These are phyloP conservation scores for Halteria grandinella DNA, from an alignment of 73 alveolate genomes.

Conservation along the genomic window DNA sequence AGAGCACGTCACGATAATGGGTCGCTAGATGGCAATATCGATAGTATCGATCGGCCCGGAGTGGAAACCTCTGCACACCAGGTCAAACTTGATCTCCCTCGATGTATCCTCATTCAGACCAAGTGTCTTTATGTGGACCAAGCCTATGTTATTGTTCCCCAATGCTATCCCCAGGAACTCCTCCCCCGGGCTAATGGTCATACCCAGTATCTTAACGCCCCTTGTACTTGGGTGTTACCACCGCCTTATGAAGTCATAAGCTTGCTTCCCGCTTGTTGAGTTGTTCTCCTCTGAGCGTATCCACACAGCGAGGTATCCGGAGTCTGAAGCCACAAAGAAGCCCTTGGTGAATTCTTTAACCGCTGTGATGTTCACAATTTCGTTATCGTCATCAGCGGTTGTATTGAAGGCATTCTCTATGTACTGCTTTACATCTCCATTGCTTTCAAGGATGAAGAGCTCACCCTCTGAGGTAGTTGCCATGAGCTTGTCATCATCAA, in stretches of 20 bases:
- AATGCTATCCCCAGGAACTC: constrained; percentile 92
- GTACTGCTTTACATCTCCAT: constrained; percentile 71
- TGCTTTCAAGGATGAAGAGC: constrained; percentile 75
- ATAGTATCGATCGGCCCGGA: constrained; percentile 90
- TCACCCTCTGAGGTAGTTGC: constrained; percentile 85
- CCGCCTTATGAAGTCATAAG: constrained; percentile 69
- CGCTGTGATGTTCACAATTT: constrained; percentile 36
- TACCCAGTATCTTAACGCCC: constrained; percentile 65
- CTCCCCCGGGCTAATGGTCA: constrained; percentile 86
- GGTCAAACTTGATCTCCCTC: constrained; percentile 92
- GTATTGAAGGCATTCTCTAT: constrained; percentile 74
- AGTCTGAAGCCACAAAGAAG: constrained; percentile 79
- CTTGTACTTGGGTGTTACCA: constrained; percentile 66
- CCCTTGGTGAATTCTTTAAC: constrained; percentile 74
- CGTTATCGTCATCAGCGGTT: constrained; percentile 14
- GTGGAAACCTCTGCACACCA: constrained; percentile 97
- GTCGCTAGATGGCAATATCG: constrained; percentile 98
- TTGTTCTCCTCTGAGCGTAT: constrained; percentile 80
- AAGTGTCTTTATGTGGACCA: constrained; percentile 60
- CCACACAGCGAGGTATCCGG: constrained; percentile 87
- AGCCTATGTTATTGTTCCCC: constrained; percentile 93
- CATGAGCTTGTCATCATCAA: constrained; percentile 81
- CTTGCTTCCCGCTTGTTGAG: constrained; percentile 55
- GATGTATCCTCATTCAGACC: constrained; percentile 74
- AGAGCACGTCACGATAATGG: constrained; percentile 93